Base-by-base conservation (phyloP, 306 rosid genomes). In the Medicago ruthenica region DNA sequence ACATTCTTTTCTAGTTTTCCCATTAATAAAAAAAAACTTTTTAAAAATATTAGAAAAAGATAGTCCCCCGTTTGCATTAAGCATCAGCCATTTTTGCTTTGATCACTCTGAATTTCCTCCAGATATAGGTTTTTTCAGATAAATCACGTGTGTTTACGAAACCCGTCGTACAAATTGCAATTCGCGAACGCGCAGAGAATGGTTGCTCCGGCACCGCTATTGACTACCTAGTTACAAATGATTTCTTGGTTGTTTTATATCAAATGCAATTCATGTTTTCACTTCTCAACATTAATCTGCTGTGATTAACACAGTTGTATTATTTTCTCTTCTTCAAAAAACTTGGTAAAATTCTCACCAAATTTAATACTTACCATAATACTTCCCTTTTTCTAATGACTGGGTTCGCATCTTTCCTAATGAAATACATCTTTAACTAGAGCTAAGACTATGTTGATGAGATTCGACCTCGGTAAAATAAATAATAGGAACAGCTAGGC, bases 181-280 rank as follows among this genome's bases (percentile, higher is more conserved):
- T 34, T 6, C 37, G 4, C 37, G 37, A 5, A 5, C 37, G 7
- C 37, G 37, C 37, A 34, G 37, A 34, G 37, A 34, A 34, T 6
- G 37, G 37, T 27, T 4, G 31, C 31, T 27, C 31, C 31, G 31
- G 31, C 31, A 27, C 31, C 4, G 31, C 31, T 27, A 27, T n/a
- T n/a, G n/a, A n/a, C n/a, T n/a, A n/a, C n/a, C n/a, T 27, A 27
- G 31, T 27, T 27, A 3, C 57, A 50, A 68, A 47, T 36, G 54
- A 67, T 74, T 74, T 67, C 37, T 34, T 57, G 44, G 54, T 74
- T 53, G 40, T 5, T 17, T 72, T 79, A 27, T 63, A 27, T 27
- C 58, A 45, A 27, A 41, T 31, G 41, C 47, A 67, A 67, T 11
- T 41, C 27, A 39, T 9, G 7, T 16, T 20, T 79, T 36, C 20